Conservation (phyloP, 2,329 filamentous ascomycete species). For the Pestalotiopsis sp. region DNA sequence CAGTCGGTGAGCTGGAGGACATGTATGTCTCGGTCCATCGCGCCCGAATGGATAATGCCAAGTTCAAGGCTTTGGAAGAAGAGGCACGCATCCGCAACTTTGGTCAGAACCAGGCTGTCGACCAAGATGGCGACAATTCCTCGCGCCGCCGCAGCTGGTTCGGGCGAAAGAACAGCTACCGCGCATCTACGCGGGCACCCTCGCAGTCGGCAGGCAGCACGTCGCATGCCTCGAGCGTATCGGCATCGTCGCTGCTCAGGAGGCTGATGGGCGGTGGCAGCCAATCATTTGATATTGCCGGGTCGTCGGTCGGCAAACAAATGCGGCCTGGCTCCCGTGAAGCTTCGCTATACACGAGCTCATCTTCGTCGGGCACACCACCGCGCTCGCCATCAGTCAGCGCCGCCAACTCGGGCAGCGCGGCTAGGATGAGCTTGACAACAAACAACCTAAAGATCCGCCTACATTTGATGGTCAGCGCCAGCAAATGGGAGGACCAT, state of each 20-base stretch:
- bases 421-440: conserved; percentile 57
- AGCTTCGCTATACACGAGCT: conserved; percentile 64
- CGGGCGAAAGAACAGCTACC: conserved; percentile 66
- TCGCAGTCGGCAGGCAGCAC: conserved; percentile 73
- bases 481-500: conserved; percentile 87
- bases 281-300: conserved; percentile 77
- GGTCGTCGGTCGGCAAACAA: conserved; percentile 70
- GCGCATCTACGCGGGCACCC: conserved; percentile 62
- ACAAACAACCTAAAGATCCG: conserved; percentile 84
- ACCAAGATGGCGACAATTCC: conserved; percentile 50
- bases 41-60: conserved; percentile 88
- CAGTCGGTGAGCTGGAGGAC: conserved; percentile 74
- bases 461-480: conserved; percentile 77
- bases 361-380: conserved; percentile 55
- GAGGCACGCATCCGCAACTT: conserved; percentile 73
- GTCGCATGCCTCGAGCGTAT: conserved; percentile 60
- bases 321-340: conserved; percentile 55
- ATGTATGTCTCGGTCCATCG: conserved; percentile 88
- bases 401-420: conserved; percentile 48
- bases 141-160: conserved; percentile 59
- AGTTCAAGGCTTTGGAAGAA: conserved; percentile 72
- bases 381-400: conserved; percentile 62
- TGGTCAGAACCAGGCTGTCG: conserved; percentile 56
- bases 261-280: conserved; percentile 73
- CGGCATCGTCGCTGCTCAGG: conserved; percentile 76